Evolutionary conservation across 1,284 basidiomycete species (phyloP).

Genomic region (Cutaneotrichosporon dermatis): DNA sequence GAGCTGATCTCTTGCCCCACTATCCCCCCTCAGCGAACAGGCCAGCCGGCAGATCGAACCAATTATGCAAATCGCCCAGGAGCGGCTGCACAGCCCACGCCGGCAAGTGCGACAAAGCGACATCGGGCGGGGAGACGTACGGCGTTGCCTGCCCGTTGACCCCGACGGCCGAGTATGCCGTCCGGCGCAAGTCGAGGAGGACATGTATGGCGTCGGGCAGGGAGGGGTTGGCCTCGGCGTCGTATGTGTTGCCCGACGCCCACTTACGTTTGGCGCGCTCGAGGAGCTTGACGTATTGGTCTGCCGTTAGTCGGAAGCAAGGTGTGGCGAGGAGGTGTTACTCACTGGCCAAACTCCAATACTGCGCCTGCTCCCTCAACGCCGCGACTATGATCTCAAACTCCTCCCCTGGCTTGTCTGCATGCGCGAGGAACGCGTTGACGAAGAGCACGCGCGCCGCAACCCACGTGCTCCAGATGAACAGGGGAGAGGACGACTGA

Average conservation of each 20-base stretch:
- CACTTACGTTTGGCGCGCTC: constrained; percentile 45
- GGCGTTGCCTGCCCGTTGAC: constrained; percentile 35
- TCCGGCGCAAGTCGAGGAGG: constrained; percentile 46
- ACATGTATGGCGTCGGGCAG: constrained; percentile 48
- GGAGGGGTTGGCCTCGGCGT: constrained; percentile 23
- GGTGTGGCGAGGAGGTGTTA: not conserved
- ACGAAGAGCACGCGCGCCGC: constrained; percentile 47
- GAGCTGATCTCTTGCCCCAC: not conserved
- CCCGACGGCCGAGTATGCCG: constrained; percentile 44
- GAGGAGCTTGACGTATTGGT: constrained; percentile 46
- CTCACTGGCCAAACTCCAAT: constrained; percentile 46
- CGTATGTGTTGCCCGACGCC: constrained; percentile 25
- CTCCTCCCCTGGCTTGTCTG: constrained; percentile 32
- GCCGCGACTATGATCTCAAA: constrained; percentile 39
- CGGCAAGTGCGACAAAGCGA: constrained; percentile 36
- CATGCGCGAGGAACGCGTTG: constrained; percentile 37
- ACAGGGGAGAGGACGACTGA: constrained; percentile 35
- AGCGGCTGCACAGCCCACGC: constrained; percentile 45
- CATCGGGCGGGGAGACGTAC: constrained; percentile 32
- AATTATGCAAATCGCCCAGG: constrained; percentile 45
- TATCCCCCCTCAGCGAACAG: constrained; percentile 19
- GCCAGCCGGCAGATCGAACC: constrained; percentile 45
- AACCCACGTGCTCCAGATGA: constrained; percentile 49
- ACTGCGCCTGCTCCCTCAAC: constrained; percentile 36
- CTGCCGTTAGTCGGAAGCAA: constrained; percentile 17